Evolutionary conservation across 495 filamentous ascomycete species (phyloP), one percentile per base, ranked within the genome.

Genomic region (Delitschia confertaspora): DNA sequence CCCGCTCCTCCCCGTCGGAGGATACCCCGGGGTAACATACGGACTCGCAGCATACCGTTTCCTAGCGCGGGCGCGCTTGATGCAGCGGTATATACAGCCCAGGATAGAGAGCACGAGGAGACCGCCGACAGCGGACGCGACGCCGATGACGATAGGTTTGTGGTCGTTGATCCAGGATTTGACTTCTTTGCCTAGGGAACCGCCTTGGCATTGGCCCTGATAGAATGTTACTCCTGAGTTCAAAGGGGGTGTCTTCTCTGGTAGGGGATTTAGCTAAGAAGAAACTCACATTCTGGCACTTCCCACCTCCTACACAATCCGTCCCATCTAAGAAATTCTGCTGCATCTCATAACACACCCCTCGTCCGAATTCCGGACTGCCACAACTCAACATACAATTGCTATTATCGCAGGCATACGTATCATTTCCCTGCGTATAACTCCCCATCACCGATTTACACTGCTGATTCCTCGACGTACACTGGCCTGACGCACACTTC

Each of bases 261-360:
- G 30, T 23, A 26, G 39, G 9, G 31, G 11, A 14, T 34, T 41
- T 17, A 16, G 66, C 57, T 56, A n/a, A n/a, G n/a, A n/a, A n/a
- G n/a, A n/a, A n/a, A n/a, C n/a, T n/a, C n/a, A 69, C 70, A 45
- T 88, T 88, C 24, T 49, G 58, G 60, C 91, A 98, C 33, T 69
- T 66, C 4, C 91, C 91, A 41, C 85, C 85, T 17, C 85, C 79
- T 37, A 79, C 73, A 61, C 91, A 98, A 3, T 77, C 70, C 6
- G 91, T 96, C 9, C 91, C 91, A 58, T 98, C 93, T 27, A 98
- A 69, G 66, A 93, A 96, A 61, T 93, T 89, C 62, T 95, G 87
- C 55, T 85, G 76, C 69, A 91, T 80, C 21, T 70, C 69, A 59
- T 78, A 82, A 60, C 79, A 94, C 27, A 69, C 71, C 56, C 70